Base-by-base conservation (phyloP, 2,329 filamentous ascomycete genomes). In the Nannizzia gypsea region DNA sequence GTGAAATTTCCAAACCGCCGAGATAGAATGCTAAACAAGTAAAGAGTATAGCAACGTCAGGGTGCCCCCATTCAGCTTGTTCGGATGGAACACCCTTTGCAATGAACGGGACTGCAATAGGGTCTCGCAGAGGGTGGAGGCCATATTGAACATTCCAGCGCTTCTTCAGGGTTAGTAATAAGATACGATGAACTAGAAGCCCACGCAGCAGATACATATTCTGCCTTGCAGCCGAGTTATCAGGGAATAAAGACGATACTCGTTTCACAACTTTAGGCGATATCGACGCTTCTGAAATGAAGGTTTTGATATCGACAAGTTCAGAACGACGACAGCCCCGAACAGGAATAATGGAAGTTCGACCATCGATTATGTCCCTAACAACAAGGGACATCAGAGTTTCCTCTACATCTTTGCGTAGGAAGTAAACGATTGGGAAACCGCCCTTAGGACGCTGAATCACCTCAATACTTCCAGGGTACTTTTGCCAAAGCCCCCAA, bases 61-160 rank as follows among this genome's bases (percentile, higher is more conserved):
- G 81, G 40, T 86, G 82, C 11, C 82, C 83, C 65, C 84, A 86
- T 62, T 86, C 83, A 0, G 83, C 79, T 2, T 80, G 74, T 0
- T 75, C 69, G 0, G 80, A 74, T 0, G 83, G 83, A 2, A 64
- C 77, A 56, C 83, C 83, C 59, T 86, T 86, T 0, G 82, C 82
- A 6, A 75, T 74, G 63, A 79, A 87, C 0, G 83, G 84, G 0
- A 87, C 81, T 0, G 80, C 80, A 0, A 86, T 74, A 0, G 76
- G 78, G 0, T 64, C 63, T 1, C 81, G 69, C 0, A 62, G 65
- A 0, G 65, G 61, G 64, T 83, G 78, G 0, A 81, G 72, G 0
- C 86, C 85, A 61, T 84, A 89, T 59, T 87, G 79, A 0, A 89
- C 84, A 2, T 80, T 71, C 81, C 82, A 89, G 1, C 84, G 73